Evolutionary conservation across 1,284 basidiomycete species (phyloP).

Genomic region (Cystobasidium pallidum): DNA sequence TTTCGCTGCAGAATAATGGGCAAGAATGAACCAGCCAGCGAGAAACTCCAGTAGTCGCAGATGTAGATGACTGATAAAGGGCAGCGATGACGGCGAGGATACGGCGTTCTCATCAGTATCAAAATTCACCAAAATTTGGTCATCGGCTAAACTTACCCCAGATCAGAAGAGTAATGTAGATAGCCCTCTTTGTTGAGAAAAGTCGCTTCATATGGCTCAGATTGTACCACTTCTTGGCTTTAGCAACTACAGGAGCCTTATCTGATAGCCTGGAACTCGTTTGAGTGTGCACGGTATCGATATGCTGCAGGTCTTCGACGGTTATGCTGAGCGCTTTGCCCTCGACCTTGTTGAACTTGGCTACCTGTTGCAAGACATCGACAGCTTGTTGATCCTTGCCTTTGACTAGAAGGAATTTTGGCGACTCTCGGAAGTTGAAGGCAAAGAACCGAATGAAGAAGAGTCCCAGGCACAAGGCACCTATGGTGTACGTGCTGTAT

Average conservation of each 20-base stretch:
- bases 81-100: not conserved
- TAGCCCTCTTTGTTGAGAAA: constrained; percentile 32
- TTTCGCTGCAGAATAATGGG: constrained; percentile 55
- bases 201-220: constrained; percentile 38
- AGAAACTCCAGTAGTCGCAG: constrained; percentile 55
- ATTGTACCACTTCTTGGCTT: constrained; percentile 36
- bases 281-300: constrained; percentile 22
- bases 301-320: constrained; percentile 60
- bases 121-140: not conserved
- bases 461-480: constrained; percentile 52
- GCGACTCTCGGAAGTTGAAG: constrained; percentile 74
- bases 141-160: constrained; percentile 2
- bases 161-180: constrained; percentile 23
- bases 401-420: constrained; percentile 66
- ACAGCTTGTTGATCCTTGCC: constrained; percentile 73
- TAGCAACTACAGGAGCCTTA: not conserved
- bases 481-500: constrained; percentile 67
- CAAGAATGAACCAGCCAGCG: constrained; percentile 55
- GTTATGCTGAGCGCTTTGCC: constrained; percentile 58
- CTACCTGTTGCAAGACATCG: constrained; percentile 68
- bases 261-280: constrained; percentile 2
- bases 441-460: constrained; percentile 71
- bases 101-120: not conserved
- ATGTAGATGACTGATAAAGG: constrained; percentile 25
- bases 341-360: constrained; percentile 67